Base-by-base conservation (phyloP, 1,284 basidiomycete genomes). In the Boletellus deceptivus region DNA sequence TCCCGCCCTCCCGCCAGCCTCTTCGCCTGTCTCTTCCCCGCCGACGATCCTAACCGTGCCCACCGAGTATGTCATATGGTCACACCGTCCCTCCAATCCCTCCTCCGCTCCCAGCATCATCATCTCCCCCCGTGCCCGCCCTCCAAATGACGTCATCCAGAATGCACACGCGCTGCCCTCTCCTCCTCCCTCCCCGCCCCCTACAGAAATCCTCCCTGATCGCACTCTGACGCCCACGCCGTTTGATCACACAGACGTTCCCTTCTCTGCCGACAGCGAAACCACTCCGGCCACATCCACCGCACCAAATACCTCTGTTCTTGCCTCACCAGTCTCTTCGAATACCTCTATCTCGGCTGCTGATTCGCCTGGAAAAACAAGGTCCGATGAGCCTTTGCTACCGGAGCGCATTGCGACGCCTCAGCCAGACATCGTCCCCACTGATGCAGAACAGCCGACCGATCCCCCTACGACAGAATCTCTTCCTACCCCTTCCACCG, bases 31-130 rank as follows among this genome's bases (percentile, higher is more conserved):
- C 17, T 40, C 43, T 7, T 51, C 62, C 29, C 44, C 54, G 6
- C 39, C 46, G 46, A 14, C 40, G 7, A 55, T 59, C 37, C 42
- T 48, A 9, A 36, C 5, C 16, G n/a, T 44, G 10, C 11, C 17
- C 18, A 31, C 54, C 17, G 58, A 62, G 53, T 61, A 60, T 16
- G 83, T 79, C 9, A 76, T 88, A 31, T 88, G 84, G 84, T 85
- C 86, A 0, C 75, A 78, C 24, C 76, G 83, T 27, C 86, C 86
- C 0, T 69, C 72, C 11, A 70, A 86, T 60, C 86, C 86, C 2
- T 68, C 75, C 3, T 64, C 68, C 48, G 85, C 85, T 0, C 84
- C 83, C 4, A 78, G 80, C 8, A 76, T 89, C 50, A 86, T 88
- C 55, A 82, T 88, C 24, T 84, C 84, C 1, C 74, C 80, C 1